Evolutionary conservation across 2,329 filamentous ascomycete species (phyloP).

Genomic region (Fusarium haematococcum): DNA sequence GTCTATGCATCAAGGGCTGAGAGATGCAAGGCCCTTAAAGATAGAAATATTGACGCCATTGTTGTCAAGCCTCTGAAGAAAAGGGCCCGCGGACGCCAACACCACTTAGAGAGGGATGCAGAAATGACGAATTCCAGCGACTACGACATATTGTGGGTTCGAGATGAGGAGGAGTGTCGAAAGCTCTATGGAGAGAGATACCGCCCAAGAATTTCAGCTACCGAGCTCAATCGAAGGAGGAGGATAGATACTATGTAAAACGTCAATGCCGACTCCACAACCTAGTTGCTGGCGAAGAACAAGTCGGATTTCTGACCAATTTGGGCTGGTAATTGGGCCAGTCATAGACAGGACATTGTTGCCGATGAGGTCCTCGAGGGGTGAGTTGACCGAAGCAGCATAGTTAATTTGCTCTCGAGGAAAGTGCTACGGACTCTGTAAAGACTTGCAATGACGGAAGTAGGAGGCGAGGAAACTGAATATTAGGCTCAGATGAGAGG

Average conservation of each 20-base stretch:
- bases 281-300: not conserved
- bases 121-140: not conserved
- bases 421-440: slow-evolving; percentile 10
- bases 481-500: slow-evolving; percentile 1
- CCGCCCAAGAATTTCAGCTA: not conserved
- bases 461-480: not conserved
- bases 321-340: slow-evolving; percentile 10
- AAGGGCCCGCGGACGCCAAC: not conserved
- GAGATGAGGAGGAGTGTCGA: not conserved
- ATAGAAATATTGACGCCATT: not conserved
- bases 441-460: not conserved
- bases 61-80: not conserved
- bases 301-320: slow-evolving; percentile 11
- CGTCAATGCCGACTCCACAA: not conserved
- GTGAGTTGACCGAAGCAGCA: slow-evolving; percentile 12
- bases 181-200: not conserved
- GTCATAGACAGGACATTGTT: slow-evolving; percentile 14
- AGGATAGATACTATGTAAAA: not conserved
- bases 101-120: not conserved
- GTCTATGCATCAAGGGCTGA: not conserved
- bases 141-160: not conserved
- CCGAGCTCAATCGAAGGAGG: not conserved
- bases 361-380: not conserved
- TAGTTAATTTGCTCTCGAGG: not conserved
- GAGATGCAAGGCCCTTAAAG: not conserved